Conservation (phyloP, 306 rosid species). For the Gynostemma pentaphyllum region DNA sequence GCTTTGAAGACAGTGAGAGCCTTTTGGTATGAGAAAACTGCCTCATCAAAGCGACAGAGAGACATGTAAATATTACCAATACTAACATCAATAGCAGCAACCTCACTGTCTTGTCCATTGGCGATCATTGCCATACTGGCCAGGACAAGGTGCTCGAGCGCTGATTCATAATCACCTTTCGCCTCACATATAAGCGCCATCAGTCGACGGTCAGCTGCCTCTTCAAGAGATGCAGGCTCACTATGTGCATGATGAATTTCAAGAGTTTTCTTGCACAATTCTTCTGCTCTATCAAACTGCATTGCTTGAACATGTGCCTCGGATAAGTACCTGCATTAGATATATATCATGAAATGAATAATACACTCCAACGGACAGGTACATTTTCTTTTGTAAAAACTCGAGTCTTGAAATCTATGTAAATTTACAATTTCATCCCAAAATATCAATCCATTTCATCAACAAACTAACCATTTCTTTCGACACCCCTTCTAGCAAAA, state of each 20-base stretch:
- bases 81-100: slow-evolving; percentile 91
- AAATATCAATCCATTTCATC: not conserved
- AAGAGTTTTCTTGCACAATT: slow-evolving; percentile 71
- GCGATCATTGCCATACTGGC: slow-evolving; percentile 99
- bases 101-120: slow-evolving; percentile 82
- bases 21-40: slow-evolving; percentile 93
- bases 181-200: slow-evolving; percentile 92
- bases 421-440: no score
- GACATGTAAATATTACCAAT: slow-evolving; percentile 92
- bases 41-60: slow-evolving; percentile 92
- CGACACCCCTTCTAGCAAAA: no score
- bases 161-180: slow-evolving; percentile 74
- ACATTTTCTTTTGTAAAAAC: not conserved
- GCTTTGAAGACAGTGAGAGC: slow-evolving; percentile 93
- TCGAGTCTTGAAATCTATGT: no score
- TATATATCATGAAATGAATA: not conserved
- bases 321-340: slow-evolving; percentile 61
- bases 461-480: not conserved
- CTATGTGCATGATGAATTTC: slow-evolving; percentile 88
- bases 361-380: not conserved
- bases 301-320: slow-evolving; percentile 98
- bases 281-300: slow-evolving; percentile 96
- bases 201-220: slow-evolving; percentile 89
- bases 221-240: slow-evolving; percentile 96
- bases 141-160: slow-evolving; percentile 92